Evolutionary conservation across 2,329 filamentous ascomycete species (phyloP).

Genomic region (Onygenales sp.): DNA sequence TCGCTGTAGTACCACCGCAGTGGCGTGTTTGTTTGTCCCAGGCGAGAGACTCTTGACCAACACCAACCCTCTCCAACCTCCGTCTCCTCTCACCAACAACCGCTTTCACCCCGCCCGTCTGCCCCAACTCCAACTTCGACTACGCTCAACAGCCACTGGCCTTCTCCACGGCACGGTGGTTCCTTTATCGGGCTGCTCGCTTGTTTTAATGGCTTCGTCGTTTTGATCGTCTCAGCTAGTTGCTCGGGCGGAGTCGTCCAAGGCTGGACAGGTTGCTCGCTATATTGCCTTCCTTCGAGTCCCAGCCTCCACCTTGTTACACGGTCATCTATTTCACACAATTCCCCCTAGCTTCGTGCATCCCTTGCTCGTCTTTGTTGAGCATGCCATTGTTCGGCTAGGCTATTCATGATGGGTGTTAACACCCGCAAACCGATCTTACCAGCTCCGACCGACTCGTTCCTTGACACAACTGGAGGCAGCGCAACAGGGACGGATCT

Average conservation of each 20-base stretch:
- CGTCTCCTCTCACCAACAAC: background rate
- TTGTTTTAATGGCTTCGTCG: background rate
- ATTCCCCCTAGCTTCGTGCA: background rate
- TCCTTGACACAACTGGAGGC: constrained; percentile 34
- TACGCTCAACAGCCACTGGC: background rate
- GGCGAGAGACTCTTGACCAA: background rate
- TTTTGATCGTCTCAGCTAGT: background rate
- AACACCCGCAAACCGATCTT: constrained; percentile 39
- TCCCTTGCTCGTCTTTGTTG: constrained; percentile 8
- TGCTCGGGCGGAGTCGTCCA: background rate
- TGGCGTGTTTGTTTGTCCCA: background rate
- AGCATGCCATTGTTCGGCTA: constrained; percentile 29
- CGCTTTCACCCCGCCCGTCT: background rate
- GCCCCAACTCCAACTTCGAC: background rate
- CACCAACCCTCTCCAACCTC: background rate
- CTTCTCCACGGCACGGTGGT: background rate
- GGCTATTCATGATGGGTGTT: constrained; percentile 36
- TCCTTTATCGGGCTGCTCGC: background rate
- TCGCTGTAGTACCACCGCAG: background rate
- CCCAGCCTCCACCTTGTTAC: background rate
- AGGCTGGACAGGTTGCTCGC: background rate
- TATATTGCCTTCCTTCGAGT: background rate
- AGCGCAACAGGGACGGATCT: constrained; percentile 38
- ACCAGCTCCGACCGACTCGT: constrained; percentile 41
- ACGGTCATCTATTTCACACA: background rate